phyloP scores from a whole-genome alignment of 208 protist species.

The Acanthamoeba royreba region DNA sequence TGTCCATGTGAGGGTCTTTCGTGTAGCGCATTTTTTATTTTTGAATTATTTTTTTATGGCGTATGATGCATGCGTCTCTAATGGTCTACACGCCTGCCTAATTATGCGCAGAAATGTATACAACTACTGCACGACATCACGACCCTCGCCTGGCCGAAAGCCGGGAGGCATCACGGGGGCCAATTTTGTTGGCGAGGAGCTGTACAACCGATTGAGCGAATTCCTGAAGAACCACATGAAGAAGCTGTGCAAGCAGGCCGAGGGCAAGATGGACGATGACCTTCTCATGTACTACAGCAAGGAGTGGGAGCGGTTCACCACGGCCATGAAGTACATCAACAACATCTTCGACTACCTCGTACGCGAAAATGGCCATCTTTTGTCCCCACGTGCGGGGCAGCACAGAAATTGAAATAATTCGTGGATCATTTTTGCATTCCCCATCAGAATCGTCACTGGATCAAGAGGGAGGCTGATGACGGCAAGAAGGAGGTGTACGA shows the following conservation, averaged over 20 bases:
- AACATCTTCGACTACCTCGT: conserved; percentile 71
- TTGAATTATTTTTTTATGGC: too few relatives aligned
- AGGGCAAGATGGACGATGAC: neutral
- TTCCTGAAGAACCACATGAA: conserved; percentile 67
- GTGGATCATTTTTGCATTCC: too few relatives aligned
- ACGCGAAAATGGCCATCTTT: too few relatives aligned
- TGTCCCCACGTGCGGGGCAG: too few relatives aligned
- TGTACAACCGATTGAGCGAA: conserved; percentile 58
- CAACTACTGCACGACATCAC: conserved; percentile 70
- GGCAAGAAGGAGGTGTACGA: conserved; percentile 65
- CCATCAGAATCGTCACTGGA: conserved; percentile 75
- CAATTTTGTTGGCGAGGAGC: conserved; percentile 70
- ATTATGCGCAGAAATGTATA: conserved; percentile 62
- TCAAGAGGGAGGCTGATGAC: conserved; percentile 68
- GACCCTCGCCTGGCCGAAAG: neutral
- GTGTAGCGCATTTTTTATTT: neutral
- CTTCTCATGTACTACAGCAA: conserved; percentile 62
- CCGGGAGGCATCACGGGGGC: conserved; percentile 49
- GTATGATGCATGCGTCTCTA: too few relatives aligned
- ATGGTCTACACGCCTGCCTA: too few relatives aligned
- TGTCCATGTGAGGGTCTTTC: neutral
- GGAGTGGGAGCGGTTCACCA: conserved; percentile 67
- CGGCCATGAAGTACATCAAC: conserved; percentile 67
- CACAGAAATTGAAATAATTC: too few relatives aligned
- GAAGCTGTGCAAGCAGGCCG: conserved; percentile 47